A percentile compares a stretch with the other conserved stretches of the same genome.
Evolutionary conservation across 257 asterid genomes (phyloP).

Genomic region (Sherardia arvensis): DNA sequence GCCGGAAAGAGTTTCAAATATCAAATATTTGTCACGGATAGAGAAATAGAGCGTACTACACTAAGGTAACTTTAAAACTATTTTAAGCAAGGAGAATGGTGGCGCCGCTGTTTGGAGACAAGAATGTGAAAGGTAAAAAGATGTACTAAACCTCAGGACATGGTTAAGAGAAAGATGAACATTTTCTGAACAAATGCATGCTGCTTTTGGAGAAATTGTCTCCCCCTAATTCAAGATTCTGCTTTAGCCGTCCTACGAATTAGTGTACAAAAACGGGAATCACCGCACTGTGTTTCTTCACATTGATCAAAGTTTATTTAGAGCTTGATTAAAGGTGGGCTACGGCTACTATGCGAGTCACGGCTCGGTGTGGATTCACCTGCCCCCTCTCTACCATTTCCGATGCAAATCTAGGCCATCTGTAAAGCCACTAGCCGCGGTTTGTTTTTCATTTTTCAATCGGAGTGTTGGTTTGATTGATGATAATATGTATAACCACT

Average conservation of each 20-base stretch:
- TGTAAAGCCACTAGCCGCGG: conserved; percentile 10
- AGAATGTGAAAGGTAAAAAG: neutral
- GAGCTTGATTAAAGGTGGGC: conserved; percentile 12
- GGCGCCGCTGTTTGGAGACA: neutral
- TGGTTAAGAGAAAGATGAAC: neutral
- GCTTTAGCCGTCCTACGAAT: neutral
- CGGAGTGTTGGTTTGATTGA: too few species aligned
- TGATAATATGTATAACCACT: too few species aligned
- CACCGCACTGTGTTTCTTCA: conserved; percentile 1
- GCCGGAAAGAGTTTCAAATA: too few species aligned
- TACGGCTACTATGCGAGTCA: conserved; percentile 10
- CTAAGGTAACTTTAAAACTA: too few species aligned
- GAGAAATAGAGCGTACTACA: too few species aligned
- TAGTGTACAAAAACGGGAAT: neutral
- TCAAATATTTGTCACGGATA: too few species aligned
- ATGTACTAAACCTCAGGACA: neutral
- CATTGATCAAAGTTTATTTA: conserved; percentile 5
- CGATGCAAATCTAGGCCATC: conserved; percentile 19
- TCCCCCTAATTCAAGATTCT: neutral
- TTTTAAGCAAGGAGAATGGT: neutral
- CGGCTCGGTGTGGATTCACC: conserved; percentile 37
- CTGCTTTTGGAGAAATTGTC: conserved; percentile 2
- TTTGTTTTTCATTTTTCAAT: too few species aligned
- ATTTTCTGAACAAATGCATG: neutral
- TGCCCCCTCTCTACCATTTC: conserved; percentile 25